These are phyloP conservation scores for Eudorina sp. DNA, from an alignment of 139 green algal genomes.

Conservation along the genomic window DNA sequence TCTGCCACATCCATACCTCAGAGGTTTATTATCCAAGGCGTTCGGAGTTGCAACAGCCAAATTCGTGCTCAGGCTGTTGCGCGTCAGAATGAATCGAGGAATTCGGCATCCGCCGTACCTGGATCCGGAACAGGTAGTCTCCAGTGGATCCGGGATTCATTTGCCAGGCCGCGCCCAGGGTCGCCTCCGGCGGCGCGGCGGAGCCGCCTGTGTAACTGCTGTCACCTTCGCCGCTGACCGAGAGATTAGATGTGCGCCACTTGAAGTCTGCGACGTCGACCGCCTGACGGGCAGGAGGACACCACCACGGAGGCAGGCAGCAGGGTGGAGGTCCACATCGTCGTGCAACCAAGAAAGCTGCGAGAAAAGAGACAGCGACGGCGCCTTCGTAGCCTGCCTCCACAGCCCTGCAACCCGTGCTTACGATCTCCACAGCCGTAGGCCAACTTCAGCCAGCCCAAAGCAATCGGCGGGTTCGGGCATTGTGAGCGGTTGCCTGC, in stretches of 20 bases:
- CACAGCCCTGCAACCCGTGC: no score
- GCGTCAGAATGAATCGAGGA: neutral
- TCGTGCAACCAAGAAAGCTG: no score
- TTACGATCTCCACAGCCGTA: no score
- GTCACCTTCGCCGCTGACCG: neutral
- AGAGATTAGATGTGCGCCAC: no score
- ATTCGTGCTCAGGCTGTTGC: neutral
- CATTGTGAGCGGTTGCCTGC: no score
- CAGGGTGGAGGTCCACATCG: neutral
- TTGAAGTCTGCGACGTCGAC: neutral
- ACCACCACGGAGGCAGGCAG: neutral
- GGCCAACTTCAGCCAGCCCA: no score
- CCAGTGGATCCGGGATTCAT: neutral
- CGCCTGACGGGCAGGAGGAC: neutral
- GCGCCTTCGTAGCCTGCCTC: no score
- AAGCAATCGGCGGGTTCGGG: no score
- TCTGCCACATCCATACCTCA: neutral
- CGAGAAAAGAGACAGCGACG: no score
- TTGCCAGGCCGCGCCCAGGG: neutral
- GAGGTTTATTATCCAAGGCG: neutral
- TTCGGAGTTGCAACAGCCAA: no score
- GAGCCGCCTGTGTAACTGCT: neutral
- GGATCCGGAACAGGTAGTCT: slow-evolving; percentile 18
- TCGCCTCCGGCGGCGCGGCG: neutral
- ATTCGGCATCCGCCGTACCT: neutral